A percentile compares a stretch with the other conserved stretches of the same genome.
These are phyloP conservation scores for Psilocybe sp. DNA, from an alignment of 768 basidiomycete genomes.

Conservation along the genomic window DNA sequence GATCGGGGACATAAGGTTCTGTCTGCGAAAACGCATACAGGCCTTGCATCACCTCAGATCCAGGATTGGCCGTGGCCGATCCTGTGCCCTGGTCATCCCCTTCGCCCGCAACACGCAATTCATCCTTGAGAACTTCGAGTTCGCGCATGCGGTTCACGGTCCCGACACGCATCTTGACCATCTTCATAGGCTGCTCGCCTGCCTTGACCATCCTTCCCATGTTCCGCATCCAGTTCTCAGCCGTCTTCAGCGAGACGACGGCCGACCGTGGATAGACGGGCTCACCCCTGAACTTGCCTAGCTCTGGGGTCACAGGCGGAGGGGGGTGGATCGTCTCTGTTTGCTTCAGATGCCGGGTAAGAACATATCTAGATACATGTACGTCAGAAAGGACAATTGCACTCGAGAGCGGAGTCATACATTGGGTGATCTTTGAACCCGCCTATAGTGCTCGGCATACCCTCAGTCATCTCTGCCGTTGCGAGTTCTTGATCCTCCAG, in stretches of 20 bases:
- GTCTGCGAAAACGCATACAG: constrained; percentile 87
- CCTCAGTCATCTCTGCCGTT: constrained; percentile 74
- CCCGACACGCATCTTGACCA: constrained; percentile 79
- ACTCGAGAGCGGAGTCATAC: constrained; percentile 37
- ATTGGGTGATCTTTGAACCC: constrained; percentile 97
- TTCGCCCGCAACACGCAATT: constrained; percentile 38
- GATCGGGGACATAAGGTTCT: constrained; percentile 71
- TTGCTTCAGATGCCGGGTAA: constrained; percentile 83
- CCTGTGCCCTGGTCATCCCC: constrained; percentile 26
- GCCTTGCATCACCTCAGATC: constrained; percentile 71
- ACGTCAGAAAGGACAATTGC: background rate
- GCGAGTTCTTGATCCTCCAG: constrained; percentile 89
- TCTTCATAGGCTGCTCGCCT: constrained; percentile 85
- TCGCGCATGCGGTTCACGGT: constrained; percentile 80
- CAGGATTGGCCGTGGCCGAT: constrained; percentile 15
- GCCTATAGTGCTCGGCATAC: constrained; percentile 86
- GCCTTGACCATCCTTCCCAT: constrained; percentile 70
- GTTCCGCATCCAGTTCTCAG: constrained; percentile 92
- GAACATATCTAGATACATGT: constrained; percentile 47
- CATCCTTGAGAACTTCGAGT: constrained; percentile 44
- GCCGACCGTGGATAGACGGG: constrained; percentile 84
- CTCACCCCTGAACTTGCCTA: constrained; percentile 92
- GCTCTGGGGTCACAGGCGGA: constrained; percentile 55
- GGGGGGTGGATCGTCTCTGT: constrained; percentile 83
- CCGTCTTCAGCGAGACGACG: constrained; percentile 83